Evolutionary conservation across 164 flowering plant species (phyloP).

Genomic region (Dillenia suffruticosa): DNA sequence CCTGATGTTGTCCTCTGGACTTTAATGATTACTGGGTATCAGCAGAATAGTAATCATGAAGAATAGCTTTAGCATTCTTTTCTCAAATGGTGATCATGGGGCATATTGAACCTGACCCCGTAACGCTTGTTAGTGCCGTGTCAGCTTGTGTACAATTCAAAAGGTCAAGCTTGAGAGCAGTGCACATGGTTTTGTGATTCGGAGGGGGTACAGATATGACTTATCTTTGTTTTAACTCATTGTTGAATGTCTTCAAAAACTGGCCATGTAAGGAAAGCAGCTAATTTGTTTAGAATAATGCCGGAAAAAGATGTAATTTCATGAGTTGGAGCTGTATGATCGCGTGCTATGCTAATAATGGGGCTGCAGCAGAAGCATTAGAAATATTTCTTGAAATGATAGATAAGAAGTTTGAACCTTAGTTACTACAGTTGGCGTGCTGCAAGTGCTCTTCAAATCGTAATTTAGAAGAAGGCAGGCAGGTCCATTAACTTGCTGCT

Average conservation of each 20-base stretch:
- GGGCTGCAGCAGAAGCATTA: slow-evolving; percentile 38
- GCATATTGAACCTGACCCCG: slow-evolving; percentile 23
- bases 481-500: slow-evolving; percentile 38
- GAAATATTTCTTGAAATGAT: slow-evolving; percentile 45
- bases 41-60: slow-evolving; percentile 36
- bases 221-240: slow-evolving; percentile 36
- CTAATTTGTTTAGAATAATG: slow-evolving; percentile 38
- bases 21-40: slow-evolving; percentile 50
- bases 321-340: slow-evolving; percentile 66
- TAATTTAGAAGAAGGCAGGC: slow-evolving; percentile 35
- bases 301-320: slow-evolving; percentile 47
- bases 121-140: slow-evolving; percentile 49
- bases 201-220: slow-evolving; percentile 25
- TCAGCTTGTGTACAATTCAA: slow-evolving; percentile 44
- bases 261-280: slow-evolving; percentile 27
- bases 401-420: slow-evolving; percentile 29
- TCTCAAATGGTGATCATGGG: slow-evolving; percentile 29
- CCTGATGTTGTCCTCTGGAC: slow-evolving; percentile 68
- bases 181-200: slow-evolving; percentile 42
- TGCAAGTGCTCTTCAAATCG: slow-evolving; percentile 47
- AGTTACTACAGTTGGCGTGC: slow-evolving; percentile 40
- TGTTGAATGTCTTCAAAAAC: slow-evolving; percentile 54
- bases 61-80: slow-evolving; percentile 40
- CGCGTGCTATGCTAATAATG: slow-evolving; percentile 44
- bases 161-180: slow-evolving; percentile 29